Evolutionary conservation across 2,329 filamentous ascomycete genomes (phyloP), one percentile per base, ranked within the genome.

Genomic region (Ceratocystiopsis brevicomis): DNA sequence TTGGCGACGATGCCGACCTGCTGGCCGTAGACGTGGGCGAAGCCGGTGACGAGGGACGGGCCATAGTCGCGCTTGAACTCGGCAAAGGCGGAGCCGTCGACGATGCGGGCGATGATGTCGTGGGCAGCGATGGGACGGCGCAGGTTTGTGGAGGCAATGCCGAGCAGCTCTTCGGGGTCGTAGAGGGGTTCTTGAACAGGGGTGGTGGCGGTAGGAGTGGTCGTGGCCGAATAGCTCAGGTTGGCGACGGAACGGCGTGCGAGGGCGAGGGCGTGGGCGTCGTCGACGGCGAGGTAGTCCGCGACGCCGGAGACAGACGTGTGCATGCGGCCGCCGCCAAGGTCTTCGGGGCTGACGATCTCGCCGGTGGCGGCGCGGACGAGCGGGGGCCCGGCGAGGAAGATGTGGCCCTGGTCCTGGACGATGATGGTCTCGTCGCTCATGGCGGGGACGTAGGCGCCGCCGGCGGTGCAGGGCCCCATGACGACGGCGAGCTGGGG

Each of bases 361-460:
- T 98, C 88, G 13, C 88, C 90, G 0, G 90, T 98, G 12, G 88
- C 88, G 10, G 90, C 90, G 63, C 95, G 94, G 49, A 98, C 90
- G 1, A 98, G 69, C 0, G 90, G 88, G 16, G 88, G 88, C 0
- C 88, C 90, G 1, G 88, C 88, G 2, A 98, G 74, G 66, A 96
- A 98, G 57, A 98, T 94, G 52, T 93, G 87, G n/a, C 88, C 88
- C 59, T 95, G 87, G 42, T 87, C 81, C 55, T 85, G 77, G 36
- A 96, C 90, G 50, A 98, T 96, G 60, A 98, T 95, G 57, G 77
- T 86, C 68, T 96, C 90, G 58, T 96, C 90, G 47, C 82, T 88
- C 88, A 98, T 96, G 54, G 84, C 85, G 12, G 88, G 88, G 12
- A 96, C 87, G 58, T 98, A 96, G 19, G 88, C 88, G 40, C 88